Evolutionary conservation across 345 rosid species (phyloP), one percentile per base, ranked within the genome.

Genomic region (Ceriops zippeliana): DNA sequence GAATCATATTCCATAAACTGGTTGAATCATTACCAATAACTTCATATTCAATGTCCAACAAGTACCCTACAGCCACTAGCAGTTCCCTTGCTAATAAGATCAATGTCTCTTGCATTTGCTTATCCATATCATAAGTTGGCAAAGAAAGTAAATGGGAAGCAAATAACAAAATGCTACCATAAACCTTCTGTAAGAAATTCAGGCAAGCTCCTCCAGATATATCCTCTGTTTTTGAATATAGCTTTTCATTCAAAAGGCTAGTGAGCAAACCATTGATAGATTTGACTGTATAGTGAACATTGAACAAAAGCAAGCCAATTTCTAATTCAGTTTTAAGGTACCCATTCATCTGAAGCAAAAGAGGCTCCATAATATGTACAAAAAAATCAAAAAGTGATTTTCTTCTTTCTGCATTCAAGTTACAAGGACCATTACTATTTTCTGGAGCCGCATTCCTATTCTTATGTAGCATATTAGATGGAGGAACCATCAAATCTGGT

Each of bases 291-390:
- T 86, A 63, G 68, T 78, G 82, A 66, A 76, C 73, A 75, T 85
- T 87, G 73, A 62, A 61, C 74, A 83, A 80, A 21, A 51, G 54
- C 56, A 81, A 60, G 58, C 76, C 71, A 46, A 47, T 64, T 76
- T 80, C 84, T 60, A 83, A 62, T 61, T 81, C 58, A 61, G 83
- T 65, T 58, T 84, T 73, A 67, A 71, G 65, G 75, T 77, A 77
- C 52, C 76, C 79, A 73, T 82, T 79, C 75, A 90, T 82, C 89
- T 88, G 71, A 31, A 68, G 66, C 75, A 90, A 66, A 70, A 87
- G 75, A 49, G 98, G 99, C 76, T 91, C 93, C 86, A 87, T 83
- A 73, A 90, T 86, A 80, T 85, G 90, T 73, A 86, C 85, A 83
- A 88, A 88, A 82, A 90, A 86, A 75, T 84, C 84, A 82, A 87